Percentiles rank a stretch among this genome's conserved stretches.
These are phyloP conservation scores for Aspergillus egyptiacus DNA, from an alignment of 495 filamentous ascomycete species.

Conservation along the genomic window DNA sequence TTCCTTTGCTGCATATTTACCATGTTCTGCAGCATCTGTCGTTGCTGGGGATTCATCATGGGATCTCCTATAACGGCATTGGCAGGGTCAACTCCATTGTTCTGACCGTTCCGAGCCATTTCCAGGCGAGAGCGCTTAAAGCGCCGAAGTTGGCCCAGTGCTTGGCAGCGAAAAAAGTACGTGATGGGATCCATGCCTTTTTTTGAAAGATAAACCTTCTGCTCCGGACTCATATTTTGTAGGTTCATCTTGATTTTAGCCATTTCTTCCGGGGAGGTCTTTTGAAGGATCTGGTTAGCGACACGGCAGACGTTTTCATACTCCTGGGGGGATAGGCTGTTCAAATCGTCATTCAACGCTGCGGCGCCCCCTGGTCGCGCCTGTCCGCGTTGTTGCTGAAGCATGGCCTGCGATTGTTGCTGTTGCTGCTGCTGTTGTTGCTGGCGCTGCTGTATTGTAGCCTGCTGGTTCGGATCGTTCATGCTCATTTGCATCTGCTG, in stretches of 20 bases:
- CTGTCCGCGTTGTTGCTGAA: slow-evolving; percentile 39
- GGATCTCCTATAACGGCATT: slow-evolving; percentile 33
- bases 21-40: slow-evolving; percentile 39
- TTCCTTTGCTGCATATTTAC: slow-evolving; percentile 36
- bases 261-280: slow-evolving; percentile 38
- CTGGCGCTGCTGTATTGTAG: slow-evolving; percentile 30
- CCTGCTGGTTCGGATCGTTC: slow-evolving; percentile 39
- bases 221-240: slow-evolving; percentile 41
- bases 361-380: slow-evolving; percentile 28
- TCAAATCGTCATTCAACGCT: slow-evolving; percentile 32
- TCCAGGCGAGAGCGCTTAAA: slow-evolving; percentile 32
- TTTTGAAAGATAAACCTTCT: slow-evolving; percentile 33
- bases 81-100: slow-evolving; percentile 27
- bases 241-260: slow-evolving; percentile 40
- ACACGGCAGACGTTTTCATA: slow-evolving; percentile 39
- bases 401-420: slow-evolving; percentile 19
- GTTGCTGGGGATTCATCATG: slow-evolving; percentile 39
- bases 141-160: slow-evolving; percentile 33
- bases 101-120: slow-evolving; percentile 26
- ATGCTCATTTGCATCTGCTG: slow-evolving; percentile 43
- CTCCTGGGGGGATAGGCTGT: slow-evolving; percentile 35
- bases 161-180: slow-evolving; percentile 47
- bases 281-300: slow-evolving; percentile 36
- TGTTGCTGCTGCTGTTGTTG: slow-evolving; percentile 26
- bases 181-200: slow-evolving; percentile 44